Base-by-base conservation (phyloP, 1,139 yeast genomes). In the Blastobotrys arbuscula region DNA sequence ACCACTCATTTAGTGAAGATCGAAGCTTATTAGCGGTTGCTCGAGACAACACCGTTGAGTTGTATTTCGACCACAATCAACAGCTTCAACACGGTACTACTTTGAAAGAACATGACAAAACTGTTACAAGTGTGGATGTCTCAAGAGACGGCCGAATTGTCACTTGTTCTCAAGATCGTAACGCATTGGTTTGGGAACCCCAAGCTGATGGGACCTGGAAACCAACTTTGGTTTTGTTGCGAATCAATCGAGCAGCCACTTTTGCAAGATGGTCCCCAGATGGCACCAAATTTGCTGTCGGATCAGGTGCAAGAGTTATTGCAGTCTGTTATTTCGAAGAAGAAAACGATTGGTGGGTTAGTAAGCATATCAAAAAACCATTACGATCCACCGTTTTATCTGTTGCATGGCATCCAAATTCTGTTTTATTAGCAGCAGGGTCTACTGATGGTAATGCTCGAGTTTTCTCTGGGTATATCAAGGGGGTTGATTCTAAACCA, bases 291-390 rank as follows among this genome's bases (percentile, higher is more conserved):
- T 92, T 94, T 69, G 98, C 98, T 1, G 97, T 92, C 41, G 98
- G 97, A 0, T 87, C 97, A 4, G 87, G 96, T 49, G 97, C 96
- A 49, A 75, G 97, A 50, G 83, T 87, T 54, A 84, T 94, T 67
- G 96, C 98, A 16, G 85, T 94, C 45, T 94, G 98, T 71, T 92
- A 90, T 70, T 92, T 86, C 67, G 98, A 94, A 67, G 85, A 77
- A 55, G 97, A 90, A 62, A 92, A 92, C 67, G 96, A 94, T 66
- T 94, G 99, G 99, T 94, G 99, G 99, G 90, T 92, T 47, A 88
- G 97, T 19, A 92, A 90, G 70, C 98, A 92, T 70, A 68, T 94
- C 70, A 89, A 89, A 74, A 88, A 87, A 69, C 97, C 97, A 16
- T 75, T 90, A 59, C 84, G 85, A 64, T 86, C 96, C 10, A 88